Evolutionary conservation across 176 grass and related monocot genomes (phyloP), one percentile per base, ranked within the genome.

Genomic region (Phyllostachys edulis): DNA sequence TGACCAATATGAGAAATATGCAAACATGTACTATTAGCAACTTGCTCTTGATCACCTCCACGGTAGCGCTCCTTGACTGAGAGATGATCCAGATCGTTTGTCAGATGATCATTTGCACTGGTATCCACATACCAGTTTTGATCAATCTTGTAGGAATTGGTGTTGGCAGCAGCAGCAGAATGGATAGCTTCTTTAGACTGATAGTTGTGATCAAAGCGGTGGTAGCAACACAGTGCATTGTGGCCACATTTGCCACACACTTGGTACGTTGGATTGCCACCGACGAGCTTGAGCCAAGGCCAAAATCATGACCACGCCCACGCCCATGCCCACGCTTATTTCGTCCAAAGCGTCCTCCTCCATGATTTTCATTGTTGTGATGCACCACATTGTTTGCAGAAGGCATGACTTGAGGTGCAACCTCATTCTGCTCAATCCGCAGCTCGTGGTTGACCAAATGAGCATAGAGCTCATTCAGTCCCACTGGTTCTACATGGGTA

Each of bases 401-500:
- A 41, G 39, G 1, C 39, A 41, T 41, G 39, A 41, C 7, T 1
- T 41, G 39, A 7, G 39, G 6, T 2, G 6, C 6, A 1, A 8
- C 7, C 39, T 41, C 39, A 41, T 41, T 41, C 0, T 40, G 39
- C 39, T 41, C 39, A 8, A 41, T 41, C 39, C 1, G 1, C 6
- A 41, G 1, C 6, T 41, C 39, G 7, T 41, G 39, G 21, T 12
- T 27, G 21, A 62, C 7, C 0, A 62, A 1, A 10, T 62, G n/a
- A 24, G 21, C n/a, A 27, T 27, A 62, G 2, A 62, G n/a, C 5
- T 27, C 59, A 26, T 24, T 62, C 0, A 62, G 57, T 0, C 20
- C 23, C 14, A 62, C 1, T 0, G 0, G 7, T 2, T 26, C 23
- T 2, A 6, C 21, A 9, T 7, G 6, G 0, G n/a, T 26, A 0